Conservation (phyloP, 2,329 filamentous ascomycete genomes). For the Hymenoscyphus fraxineus region DNA sequence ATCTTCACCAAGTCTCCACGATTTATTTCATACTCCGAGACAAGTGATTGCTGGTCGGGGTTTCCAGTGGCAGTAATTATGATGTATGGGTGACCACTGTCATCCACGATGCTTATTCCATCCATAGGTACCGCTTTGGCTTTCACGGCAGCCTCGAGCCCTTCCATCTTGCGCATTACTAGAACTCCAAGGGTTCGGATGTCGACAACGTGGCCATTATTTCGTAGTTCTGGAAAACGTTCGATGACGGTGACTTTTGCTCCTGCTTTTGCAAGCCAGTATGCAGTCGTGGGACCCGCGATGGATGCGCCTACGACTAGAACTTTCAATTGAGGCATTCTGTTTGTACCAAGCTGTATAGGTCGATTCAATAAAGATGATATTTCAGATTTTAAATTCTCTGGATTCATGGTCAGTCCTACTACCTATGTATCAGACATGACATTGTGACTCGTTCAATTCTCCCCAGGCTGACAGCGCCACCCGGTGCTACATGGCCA, state of each 20-base stretch:
- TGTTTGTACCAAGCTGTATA: background rate
- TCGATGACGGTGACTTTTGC: conserved; percentile 41
- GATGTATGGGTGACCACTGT: conserved; percentile 27
- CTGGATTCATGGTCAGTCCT: no score
- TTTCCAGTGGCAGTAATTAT: conserved; percentile 1
- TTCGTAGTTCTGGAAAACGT: conserved; percentile 40
- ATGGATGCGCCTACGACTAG: conserved; percentile 37
- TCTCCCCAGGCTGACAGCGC: no score
- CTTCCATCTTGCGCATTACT: conserved; percentile 47
- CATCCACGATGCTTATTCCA: conserved; percentile 43
- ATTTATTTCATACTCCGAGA: conserved; percentile 13
- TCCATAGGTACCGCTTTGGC: conserved; percentile 42
- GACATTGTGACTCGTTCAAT: no score
- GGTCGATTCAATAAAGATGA: no score
- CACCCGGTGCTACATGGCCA: no score
- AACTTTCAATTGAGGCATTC: conserved; percentile 29
- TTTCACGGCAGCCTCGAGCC: conserved; percentile 43
- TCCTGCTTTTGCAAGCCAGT: conserved; percentile 44
- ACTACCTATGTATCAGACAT: no score
- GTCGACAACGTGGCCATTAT: conserved; percentile 50
- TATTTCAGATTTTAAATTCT: no score
- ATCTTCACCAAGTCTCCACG: conserved; percentile 11
- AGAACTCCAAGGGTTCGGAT: conserved; percentile 48
- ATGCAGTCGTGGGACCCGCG: conserved; percentile 44
- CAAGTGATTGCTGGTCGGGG: conserved; percentile 10